These are phyloP conservation scores for Thraustochytrium striatum DNA, from an alignment of 352 stramenopile genomes.

Conservation along the genomic window DNA sequence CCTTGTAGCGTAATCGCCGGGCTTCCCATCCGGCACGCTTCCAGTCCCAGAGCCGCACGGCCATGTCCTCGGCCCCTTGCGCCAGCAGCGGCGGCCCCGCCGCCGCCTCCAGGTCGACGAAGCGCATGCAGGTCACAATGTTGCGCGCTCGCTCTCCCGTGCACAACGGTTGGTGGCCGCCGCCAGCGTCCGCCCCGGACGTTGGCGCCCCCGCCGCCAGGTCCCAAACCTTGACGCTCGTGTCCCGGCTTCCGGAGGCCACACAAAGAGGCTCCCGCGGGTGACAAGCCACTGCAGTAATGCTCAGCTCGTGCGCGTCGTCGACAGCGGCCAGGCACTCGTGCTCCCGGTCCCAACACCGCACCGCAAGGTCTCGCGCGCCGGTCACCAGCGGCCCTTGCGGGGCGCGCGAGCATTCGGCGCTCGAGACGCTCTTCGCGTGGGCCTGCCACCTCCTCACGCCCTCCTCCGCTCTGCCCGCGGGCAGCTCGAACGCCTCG, in stretches of 20 bases:
- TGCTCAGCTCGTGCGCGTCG: not conserved
- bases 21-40: not conserved
- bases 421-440: no score
- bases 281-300: not conserved
- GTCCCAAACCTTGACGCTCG: slow-evolving; percentile 34
- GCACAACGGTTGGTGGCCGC: not conserved
- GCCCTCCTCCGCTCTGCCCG: no score
- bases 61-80: slow-evolving; percentile 29
- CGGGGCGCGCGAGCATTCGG: no score
- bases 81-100: not conserved
- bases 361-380: not conserved
- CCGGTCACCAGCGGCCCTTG: not conserved
- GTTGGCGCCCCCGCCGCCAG: no score
- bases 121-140: slow-evolving; percentile 34
- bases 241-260: slow-evolving; percentile 9
- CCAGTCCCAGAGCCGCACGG: slow-evolving; percentile 27
- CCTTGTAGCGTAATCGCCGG: not conserved
- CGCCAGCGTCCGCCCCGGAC: no score
- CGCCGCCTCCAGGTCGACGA: not conserved
- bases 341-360: not conserved
- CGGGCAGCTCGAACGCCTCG: no score
- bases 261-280: not conserved
- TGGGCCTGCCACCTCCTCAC: no score
- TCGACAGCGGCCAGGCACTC: not conserved
- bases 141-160: slow-evolving; percentile 14